Percentiles rank a stretch among this genome's conserved stretches.
Conservation (phyloP, 192 early-diverging fungal genomes). For the Backusella luteola region DNA sequence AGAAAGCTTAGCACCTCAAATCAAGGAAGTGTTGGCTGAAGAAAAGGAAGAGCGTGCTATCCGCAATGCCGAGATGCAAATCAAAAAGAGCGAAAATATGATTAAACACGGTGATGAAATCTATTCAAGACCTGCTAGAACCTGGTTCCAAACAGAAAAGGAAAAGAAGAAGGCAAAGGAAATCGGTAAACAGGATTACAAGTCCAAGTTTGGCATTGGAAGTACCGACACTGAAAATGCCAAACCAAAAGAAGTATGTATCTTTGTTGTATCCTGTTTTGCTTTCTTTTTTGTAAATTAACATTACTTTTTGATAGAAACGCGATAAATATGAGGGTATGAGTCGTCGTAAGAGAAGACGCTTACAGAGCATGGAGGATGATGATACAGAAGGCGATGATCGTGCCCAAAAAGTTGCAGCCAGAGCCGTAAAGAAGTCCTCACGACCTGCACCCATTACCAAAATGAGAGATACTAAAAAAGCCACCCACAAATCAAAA, state of each 20-base stretch:
- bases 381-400: conserved; percentile 41
- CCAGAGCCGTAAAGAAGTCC: conserved; percentile 51
- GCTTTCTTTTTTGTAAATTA: not conserved
- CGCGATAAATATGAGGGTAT: conserved; percentile 51
- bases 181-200: conserved; percentile 31
- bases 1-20: conserved; percentile 61
- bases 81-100: conserved; percentile 83
- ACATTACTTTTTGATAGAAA: conserved; percentile 23
- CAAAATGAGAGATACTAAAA: conserved; percentile 6
- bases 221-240: conserved; percentile 22
- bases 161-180: conserved; percentile 69
- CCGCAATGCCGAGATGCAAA: conserved; percentile 87
- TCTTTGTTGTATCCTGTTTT: not conserved
- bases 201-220: conserved; percentile 16
- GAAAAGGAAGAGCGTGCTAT: conserved; percentile 82
- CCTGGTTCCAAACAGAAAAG: conserved; percentile 89
- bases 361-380: conserved; percentile 44
- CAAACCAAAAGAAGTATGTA: conserved; percentile 35
- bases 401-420: conserved; percentile 34
- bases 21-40: conserved; percentile 66
- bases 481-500: not conserved
- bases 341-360: conserved; percentile 46
- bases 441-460: conserved; percentile 26
- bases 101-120: conserved; percentile 86
- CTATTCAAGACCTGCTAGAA: conserved; percentile 80